Conservation (phyloP, 176 grass and related monocot species). For the Lolium multiflorum region DNA sequence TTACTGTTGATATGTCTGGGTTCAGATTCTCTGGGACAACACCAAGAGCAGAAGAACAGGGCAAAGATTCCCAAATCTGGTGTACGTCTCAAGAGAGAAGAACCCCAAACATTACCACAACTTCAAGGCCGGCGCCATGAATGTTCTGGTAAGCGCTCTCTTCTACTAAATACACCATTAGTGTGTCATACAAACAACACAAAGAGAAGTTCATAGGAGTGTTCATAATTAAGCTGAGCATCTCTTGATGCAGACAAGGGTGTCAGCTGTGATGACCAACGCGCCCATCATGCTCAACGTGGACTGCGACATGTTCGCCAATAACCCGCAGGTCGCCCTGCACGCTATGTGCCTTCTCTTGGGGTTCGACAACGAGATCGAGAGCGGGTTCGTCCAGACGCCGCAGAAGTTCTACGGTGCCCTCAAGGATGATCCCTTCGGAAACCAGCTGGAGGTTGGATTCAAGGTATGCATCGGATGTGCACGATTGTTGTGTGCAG, state of each 20-base stretch:
- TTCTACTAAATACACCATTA: neutral
- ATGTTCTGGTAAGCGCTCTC: constrained; percentile 45
- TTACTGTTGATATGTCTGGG: neutral
- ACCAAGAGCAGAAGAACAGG: neutral
- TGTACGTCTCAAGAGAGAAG: constrained; percentile 66
- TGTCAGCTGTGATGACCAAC: constrained; percentile 58
- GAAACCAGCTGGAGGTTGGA: constrained; percentile 38
- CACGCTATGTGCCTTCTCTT: constrained; percentile 64
- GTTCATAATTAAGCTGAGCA: neutral
- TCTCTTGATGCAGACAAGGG: constrained; percentile 49
- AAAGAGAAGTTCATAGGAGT: neutral
- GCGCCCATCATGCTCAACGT: constrained; percentile 64
- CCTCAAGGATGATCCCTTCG: constrained; percentile 69
- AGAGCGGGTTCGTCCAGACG: constrained; percentile 49
- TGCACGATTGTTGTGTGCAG: no score
- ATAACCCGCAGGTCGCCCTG: constrained; percentile 41
- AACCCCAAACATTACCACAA: constrained; percentile 42
- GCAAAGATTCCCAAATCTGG: constrained; percentile 41
- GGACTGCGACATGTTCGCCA: constrained; percentile 76
- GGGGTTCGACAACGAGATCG: constrained; percentile 37
- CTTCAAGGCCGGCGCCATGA: constrained; percentile 66
- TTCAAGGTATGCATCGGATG: neutral
- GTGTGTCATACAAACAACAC: neutral
- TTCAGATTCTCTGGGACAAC: constrained; percentile 58
- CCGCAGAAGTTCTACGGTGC: constrained; percentile 48